These are phyloP conservation scores for Fusarium odoratissimum DNA, from an alignment of 2,329 filamentous ascomycete species.

Conservation along the genomic window DNA sequence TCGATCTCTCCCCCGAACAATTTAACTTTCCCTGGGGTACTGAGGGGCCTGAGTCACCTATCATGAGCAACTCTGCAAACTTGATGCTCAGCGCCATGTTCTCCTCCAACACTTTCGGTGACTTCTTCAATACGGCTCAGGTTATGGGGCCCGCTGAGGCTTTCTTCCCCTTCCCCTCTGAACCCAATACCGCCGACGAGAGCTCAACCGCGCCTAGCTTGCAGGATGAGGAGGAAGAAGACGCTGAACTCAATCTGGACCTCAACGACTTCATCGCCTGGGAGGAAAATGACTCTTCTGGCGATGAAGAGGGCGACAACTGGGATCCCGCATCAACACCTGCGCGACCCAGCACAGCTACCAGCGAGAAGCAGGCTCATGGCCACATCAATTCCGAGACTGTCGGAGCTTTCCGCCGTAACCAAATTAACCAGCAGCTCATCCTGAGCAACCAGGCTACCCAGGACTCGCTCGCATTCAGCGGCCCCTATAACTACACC, in stretches of 20 bases:
- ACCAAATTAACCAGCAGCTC: conserved; percentile 71
- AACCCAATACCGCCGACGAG: conserved; percentile 66
- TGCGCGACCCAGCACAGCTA: conserved; percentile 60
- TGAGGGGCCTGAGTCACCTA: conserved; percentile 61
- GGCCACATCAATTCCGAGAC: conserved; percentile 74
- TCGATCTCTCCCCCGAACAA: conserved; percentile 67
- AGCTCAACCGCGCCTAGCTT: conserved; percentile 53
- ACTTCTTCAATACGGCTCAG: conserved; percentile 70
- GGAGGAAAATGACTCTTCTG: conserved; percentile 67
- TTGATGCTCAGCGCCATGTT: conserved; percentile 83
- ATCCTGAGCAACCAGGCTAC: conserved; percentile 71
- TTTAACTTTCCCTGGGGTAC: conserved; percentile 63
- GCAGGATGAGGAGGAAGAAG: conserved; percentile 69
- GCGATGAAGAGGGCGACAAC: conserved; percentile 67
- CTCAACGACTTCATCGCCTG: conserved; percentile 81
- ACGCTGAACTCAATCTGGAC: conserved; percentile 72
- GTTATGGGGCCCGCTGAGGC: conserved; percentile 80
- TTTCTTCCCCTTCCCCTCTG: conserved; percentile 76
- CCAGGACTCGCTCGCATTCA: conserved; percentile 71
- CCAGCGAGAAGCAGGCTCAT: conserved; percentile 59
- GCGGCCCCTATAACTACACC: conserved; percentile 69
- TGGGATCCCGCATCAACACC: conserved; percentile 65
- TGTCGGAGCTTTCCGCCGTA: conserved; percentile 82
- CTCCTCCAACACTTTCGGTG: conserved; percentile 65
- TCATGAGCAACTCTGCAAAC: conserved; percentile 75